A percentile compares a stretch with the other conserved stretches of the same genome.
Conservation (phyloP, 257 asterid species). For the Thymus quinquecostatus region DNA sequence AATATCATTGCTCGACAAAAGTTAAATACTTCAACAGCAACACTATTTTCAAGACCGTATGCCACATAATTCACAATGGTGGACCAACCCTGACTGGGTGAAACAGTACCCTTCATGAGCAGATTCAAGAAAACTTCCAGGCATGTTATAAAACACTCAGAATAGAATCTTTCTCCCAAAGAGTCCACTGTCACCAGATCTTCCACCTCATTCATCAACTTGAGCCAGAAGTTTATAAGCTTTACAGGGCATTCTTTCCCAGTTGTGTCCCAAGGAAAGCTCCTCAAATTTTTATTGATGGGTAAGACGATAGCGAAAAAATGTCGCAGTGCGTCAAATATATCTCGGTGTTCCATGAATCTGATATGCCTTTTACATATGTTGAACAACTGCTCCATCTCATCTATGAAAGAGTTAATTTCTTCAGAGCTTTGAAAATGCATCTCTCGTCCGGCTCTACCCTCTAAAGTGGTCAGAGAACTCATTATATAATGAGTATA, state of each 20-base stretch:
- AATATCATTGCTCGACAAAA: slow-evolving; percentile 80
- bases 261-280: slow-evolving; percentile 45
- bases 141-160: slow-evolving; percentile 55
- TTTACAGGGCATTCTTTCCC: slow-evolving; percentile 70
- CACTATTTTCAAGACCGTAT: slow-evolving; percentile 51
- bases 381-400: slow-evolving; percentile 64
- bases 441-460: slow-evolving; percentile 51
- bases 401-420: slow-evolving; percentile 53
- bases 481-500: slow-evolving; percentile 58
- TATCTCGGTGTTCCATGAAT: slow-evolving; percentile 54
- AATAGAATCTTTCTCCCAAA: slow-evolving; percentile 50
- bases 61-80: slow-evolving; percentile 54
- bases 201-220: slow-evolving; percentile 67
- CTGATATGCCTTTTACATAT: slow-evolving; percentile 52
- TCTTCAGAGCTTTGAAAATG: slow-evolving; percentile 53
- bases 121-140: slow-evolving; percentile 57
- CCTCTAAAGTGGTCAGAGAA: slow-evolving; percentile 64
- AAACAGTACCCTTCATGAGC: slow-evolving; percentile 55
- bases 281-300: slow-evolving; percentile 41
- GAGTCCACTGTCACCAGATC: slow-evolving; percentile 40
- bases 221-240: slow-evolving; percentile 79
- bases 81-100: slow-evolving; percentile 78
- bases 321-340: slow-evolving; percentile 52
- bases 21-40: slow-evolving; percentile 50
- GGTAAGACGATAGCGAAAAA: slow-evolving; percentile 62